A percentile compares a stretch with the other conserved stretches of the same genome.
These are phyloP conservation scores for Ophiostoma himal-ulmi DNA, from an alignment of 2,329 filamentous ascomycete genomes.

Conservation along the genomic window DNA sequence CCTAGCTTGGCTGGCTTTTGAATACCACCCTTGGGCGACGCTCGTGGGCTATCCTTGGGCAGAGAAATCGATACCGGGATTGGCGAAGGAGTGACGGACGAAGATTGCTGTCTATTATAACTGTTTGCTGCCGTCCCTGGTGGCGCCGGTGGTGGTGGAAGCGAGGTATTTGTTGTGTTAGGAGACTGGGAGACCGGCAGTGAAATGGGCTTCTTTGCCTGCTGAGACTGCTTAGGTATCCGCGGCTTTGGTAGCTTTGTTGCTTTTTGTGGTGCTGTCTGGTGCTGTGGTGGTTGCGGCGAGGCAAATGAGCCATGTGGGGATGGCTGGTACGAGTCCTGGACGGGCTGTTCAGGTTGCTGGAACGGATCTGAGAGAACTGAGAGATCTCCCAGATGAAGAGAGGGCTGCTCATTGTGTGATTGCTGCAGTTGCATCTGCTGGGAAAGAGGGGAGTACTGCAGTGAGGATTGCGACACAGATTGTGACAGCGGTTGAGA, in stretches of 20 bases:
- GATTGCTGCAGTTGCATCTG: slow-evolving; percentile 13
- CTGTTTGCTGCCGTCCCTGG: neutral
- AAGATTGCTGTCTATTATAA: slow-evolving; percentile 3
- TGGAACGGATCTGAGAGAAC: slow-evolving; percentile 10
- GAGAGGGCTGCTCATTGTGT: neutral
- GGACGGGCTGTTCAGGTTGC: slow-evolving; percentile 23
- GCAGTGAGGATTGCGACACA: slow-evolving; percentile 11
- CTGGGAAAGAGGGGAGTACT: slow-evolving; percentile 18
- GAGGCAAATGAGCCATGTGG: slow-evolving; percentile 6
- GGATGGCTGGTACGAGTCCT: neutral
- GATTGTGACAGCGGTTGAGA: slow-evolving; percentile 7
- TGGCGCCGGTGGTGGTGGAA: slow-evolving; percentile 18
- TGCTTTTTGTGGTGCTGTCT: slow-evolving; percentile 14
- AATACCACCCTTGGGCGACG: slow-evolving; percentile 25
- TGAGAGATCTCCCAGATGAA: neutral
- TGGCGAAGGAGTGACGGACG: slow-evolving; percentile 23
- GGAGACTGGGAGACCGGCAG: slow-evolving; percentile 19
- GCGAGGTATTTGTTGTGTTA: slow-evolving; percentile 20
- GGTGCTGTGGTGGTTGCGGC: slow-evolving; percentile 9
- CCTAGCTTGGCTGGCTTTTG: slow-evolving; percentile 24
- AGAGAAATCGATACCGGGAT: slow-evolving; percentile 21
- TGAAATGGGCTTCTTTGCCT: slow-evolving; percentile 22
- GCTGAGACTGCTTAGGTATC: slow-evolving; percentile 20
- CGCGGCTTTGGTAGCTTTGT: slow-evolving; percentile 22
- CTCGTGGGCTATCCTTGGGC: slow-evolving; percentile 23